Evolutionary conservation across 2,329 filamentous ascomycete species (phyloP).

Genomic region (Pseudonectria buxi): DNA sequence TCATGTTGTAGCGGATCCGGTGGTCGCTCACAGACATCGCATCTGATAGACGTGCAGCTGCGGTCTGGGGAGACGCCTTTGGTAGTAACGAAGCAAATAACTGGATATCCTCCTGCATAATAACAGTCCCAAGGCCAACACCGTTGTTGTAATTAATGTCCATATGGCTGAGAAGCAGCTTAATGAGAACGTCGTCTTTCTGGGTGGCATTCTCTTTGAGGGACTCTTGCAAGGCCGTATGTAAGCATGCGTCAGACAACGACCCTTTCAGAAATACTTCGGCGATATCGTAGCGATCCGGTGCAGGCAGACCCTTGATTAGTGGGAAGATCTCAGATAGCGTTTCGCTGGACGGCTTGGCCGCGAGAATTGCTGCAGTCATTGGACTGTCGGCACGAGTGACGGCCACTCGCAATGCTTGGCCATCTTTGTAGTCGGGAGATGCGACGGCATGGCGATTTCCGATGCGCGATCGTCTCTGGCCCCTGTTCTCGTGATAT

Average conservation of each 20-base stretch:
- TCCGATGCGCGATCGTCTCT: conserved; percentile 22
- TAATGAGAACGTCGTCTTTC: conserved; percentile 46
- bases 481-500: conserved; percentile 11
- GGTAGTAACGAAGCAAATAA: conserved; percentile 40
- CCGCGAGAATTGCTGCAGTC: conserved; percentile 38
- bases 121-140: conserved; percentile 40
- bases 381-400: conserved; percentile 38
- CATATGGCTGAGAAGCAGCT: conserved; percentile 43
- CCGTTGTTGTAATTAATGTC: conserved; percentile 50
- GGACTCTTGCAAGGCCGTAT: conserved; percentile 45
- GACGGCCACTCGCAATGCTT: conserved; percentile 45
- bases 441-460: conserved; percentile 45
- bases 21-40: conserved; percentile 41
- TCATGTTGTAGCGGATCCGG: conserved; percentile 38
- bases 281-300: conserved; percentile 41
- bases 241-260: conserved; percentile 39
- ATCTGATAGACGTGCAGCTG: conserved; percentile 40
- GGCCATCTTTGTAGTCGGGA: conserved; percentile 44
- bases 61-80: conserved; percentile 40
- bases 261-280: conserved; percentile 44
- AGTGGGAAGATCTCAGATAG: conserved; percentile 43
- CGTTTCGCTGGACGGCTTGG: conserved; percentile 40
- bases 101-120: conserved; percentile 40
- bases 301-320: conserved; percentile 35
- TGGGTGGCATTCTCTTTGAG: conserved; percentile 40